These are phyloP conservation scores for Solanum hybrid DNA, from an alignment of 305 asterid species.

Conservation along the genomic window DNA sequence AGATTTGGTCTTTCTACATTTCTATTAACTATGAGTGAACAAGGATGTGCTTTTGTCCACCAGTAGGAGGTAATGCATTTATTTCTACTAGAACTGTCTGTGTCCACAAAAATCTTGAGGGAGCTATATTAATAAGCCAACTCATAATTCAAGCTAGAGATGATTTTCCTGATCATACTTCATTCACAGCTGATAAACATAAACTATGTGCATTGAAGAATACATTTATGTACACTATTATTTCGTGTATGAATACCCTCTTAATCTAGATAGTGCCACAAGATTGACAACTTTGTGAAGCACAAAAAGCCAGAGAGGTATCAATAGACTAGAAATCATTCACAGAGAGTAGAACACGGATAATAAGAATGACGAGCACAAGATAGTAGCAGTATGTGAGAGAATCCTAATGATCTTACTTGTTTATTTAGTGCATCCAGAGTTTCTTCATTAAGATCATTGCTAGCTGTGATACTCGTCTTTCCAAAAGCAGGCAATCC, in stretches of 20 bases:
- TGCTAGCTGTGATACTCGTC: constrained; percentile 84
- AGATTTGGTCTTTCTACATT: not conserved
- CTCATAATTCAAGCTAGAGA: not conserved
- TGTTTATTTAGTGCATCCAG: constrained; percentile 93
- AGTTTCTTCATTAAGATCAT: constrained; percentile 99
- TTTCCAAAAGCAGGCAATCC: constrained; percentile 56
- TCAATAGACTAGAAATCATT: not conserved
- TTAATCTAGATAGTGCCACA: not conserved
- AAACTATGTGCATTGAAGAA: not conserved
- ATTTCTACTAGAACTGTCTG: not conserved
- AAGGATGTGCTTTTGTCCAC: not conserved
- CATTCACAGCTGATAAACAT: not conserved
- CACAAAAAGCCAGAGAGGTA: not conserved
- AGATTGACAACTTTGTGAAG: not conserved
- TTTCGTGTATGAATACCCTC: not conserved
- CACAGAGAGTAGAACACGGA: not conserved
- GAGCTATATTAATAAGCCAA: not conserved
- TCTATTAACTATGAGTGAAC: not conserved
- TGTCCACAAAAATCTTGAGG: not conserved
- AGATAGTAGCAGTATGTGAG: not conserved
- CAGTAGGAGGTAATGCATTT: not conserved
- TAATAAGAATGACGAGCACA: not conserved
- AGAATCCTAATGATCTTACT: constrained; percentile 31
- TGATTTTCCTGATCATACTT: not conserved
- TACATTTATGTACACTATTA: not conserved